Base-by-base conservation (phyloP, 176 grass and related monocot species). In the Musa itinerans region DNA sequence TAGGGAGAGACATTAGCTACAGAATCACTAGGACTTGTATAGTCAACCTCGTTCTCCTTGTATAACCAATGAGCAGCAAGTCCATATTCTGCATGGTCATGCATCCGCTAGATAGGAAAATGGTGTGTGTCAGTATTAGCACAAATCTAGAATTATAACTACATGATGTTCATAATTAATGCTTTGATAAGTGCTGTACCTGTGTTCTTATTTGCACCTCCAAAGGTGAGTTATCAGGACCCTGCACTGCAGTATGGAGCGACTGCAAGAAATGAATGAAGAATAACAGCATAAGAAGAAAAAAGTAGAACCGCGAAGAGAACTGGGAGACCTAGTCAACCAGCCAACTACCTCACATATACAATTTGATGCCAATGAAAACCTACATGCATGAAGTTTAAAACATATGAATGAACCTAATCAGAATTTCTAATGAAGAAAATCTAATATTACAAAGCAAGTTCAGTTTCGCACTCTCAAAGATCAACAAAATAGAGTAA, bases 201-300 rank as follows among this genome's bases (percentile, higher is more conserved):
- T 96, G 90, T 78, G 94, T 98, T 83, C 94, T 89, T 79, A 98
- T 98, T 82, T 98, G 90, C 78, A 93, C 94, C 78, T 98, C 94
- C 77, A 98, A 76, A 19, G 90, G 90, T 66, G 90, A 87, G 74
- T 71, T 98, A 75, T 98, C 94, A 71, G 86, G 87, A 69, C 90
- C 90, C 72, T 93, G 87, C 78, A 98, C 94, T 73, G 80, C 84
- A 76, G 94, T 98, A 73, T 98, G 94, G 54, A 98, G 94, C 76
- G 94, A 98, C 94, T 98, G 73, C 19, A 83, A 81, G 19, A 76
- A 70, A 71, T 17, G 69, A 74, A 75, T 29, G 83, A 79, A 83
- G 68, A 76, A 71, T 53, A 68, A 74, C 11, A 68, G 24, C 24
- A 29, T 68, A 34, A 16, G 34, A 75, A 61, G 74, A 52, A 16